Conservation (phyloP, 148 eudicot genomes). For the Rhododendron vialii region DNA sequence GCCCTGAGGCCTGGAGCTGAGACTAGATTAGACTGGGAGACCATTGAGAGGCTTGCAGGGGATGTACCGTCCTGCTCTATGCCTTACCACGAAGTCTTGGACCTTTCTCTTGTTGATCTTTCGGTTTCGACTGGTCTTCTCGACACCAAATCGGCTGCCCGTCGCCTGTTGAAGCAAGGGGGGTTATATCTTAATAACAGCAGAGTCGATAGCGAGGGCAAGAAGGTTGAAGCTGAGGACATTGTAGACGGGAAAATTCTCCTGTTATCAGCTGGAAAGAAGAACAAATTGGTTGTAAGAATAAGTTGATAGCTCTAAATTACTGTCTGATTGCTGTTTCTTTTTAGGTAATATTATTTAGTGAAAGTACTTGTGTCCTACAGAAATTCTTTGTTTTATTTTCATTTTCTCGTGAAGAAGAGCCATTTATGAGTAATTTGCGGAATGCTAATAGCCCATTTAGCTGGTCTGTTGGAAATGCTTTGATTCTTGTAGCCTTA, state of each 20-base stretch:
- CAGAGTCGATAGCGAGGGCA: conserved; percentile 65
- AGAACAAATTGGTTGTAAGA: conserved; percentile 89
- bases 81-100: conserved; percentile 39
- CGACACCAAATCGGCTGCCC: conserved; percentile 75
- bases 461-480: background rate
- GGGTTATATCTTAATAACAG: conserved; percentile 75
- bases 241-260: conserved; percentile 81
- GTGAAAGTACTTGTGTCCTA: background rate
- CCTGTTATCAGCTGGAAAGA: conserved; percentile 86
- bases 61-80: conserved; percentile 72
- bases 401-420: background rate
- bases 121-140: conserved; percentile 73
- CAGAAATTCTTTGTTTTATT: background rate
- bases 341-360: background rate
- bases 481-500: background rate
- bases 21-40: conserved; percentile 60
- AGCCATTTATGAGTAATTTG: background rate
- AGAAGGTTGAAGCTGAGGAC: conserved; percentile 58
- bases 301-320: conserved; percentile 34
- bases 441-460: background rate
- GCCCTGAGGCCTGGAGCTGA: conserved; percentile 80
- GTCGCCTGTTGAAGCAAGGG: conserved; percentile 83
- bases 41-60: conserved; percentile 65
- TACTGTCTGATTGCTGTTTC: background rate
- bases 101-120: conserved; percentile 49